These are phyloP conservation scores for Aspergillus sp. DNA, from an alignment of 2,329 filamentous ascomycete genomes.

Conservation along the genomic window DNA sequence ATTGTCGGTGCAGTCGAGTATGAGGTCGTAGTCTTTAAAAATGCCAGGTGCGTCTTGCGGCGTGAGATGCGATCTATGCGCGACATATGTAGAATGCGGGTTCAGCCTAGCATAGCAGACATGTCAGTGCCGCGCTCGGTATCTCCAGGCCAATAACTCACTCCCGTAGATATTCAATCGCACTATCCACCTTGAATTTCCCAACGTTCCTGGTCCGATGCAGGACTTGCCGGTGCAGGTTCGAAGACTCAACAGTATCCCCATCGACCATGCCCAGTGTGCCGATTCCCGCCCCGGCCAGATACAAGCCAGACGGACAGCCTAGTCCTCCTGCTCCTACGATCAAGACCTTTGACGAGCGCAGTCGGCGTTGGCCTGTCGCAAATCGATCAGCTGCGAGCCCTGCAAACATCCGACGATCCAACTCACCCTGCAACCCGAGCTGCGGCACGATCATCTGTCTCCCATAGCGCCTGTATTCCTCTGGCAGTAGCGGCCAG, in stretches of 20 bases:
- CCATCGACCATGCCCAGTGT: constrained; percentile 77
- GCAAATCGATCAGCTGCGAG: constrained; percentile 44
- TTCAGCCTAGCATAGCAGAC: constrained; percentile 51
- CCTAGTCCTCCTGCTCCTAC: constrained; percentile 84
- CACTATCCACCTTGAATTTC: constrained; percentile 71
- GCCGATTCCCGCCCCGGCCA: constrained; percentile 80
- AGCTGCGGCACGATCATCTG: constrained; percentile 83
- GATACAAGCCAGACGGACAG: constrained; percentile 85
- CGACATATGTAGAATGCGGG: constrained; percentile 55
- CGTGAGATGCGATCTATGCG: constrained; percentile 56
- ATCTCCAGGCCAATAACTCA: constrained; percentile 22
- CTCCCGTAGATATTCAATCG: constrained; percentile 50
- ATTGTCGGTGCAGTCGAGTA: constrained; percentile 93
- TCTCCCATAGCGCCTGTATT: constrained; percentile 79
- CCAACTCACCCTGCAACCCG: constrained; percentile 58
- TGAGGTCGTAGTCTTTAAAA: constrained; percentile 64
- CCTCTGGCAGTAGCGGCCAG: constrained; percentile 62
- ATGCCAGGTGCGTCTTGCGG: constrained; percentile 58
- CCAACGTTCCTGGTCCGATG: constrained; percentile 65
- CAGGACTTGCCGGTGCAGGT: constrained; percentile 84
- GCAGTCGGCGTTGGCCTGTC: constrained; percentile 66
- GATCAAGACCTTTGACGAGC: constrained; percentile 61
- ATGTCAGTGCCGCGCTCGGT: constrained; percentile 2
- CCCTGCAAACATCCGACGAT: background rate
- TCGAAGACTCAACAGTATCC: constrained; percentile 78